These are phyloP conservation scores for Panicum virgatum DNA, from an alignment of 202 grass and related monocot species.

Conservation along the genomic window DNA sequence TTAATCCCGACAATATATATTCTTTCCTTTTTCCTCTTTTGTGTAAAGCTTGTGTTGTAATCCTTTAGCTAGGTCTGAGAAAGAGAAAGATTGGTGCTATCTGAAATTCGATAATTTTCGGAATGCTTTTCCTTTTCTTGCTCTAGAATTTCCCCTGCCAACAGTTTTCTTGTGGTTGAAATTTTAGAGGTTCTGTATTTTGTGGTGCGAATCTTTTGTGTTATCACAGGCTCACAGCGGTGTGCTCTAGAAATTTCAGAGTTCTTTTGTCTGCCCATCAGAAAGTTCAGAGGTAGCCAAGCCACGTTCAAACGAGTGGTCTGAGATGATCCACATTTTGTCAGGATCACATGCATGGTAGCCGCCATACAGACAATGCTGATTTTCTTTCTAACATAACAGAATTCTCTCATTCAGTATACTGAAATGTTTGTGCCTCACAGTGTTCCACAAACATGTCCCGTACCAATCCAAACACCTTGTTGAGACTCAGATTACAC, in stretches of 20 bases:
- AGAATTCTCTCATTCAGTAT: not conserved
- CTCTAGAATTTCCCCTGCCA: not conserved
- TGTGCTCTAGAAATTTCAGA: not conserved
- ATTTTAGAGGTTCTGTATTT: not conserved
- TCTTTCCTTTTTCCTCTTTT: not conserved
- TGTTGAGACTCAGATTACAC: not conserved
- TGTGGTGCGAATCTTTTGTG: not conserved
- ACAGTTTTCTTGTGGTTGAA: slow-evolving; percentile 37
- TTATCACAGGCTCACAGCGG: not conserved
- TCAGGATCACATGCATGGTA: not conserved
- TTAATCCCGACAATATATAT: not conserved
- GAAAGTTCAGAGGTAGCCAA: slow-evolving; percentile 27
- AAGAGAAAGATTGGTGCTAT: not conserved
- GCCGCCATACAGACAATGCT: not conserved
- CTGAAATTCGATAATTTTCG: not conserved
- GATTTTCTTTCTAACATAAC: not conserved
- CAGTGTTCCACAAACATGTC: not conserved
- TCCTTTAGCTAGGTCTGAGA: not conserved
- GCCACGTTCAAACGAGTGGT: slow-evolving; percentile 21
- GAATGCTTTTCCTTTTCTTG: not conserved
- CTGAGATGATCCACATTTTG: not conserved
- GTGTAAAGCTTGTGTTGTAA: not conserved
- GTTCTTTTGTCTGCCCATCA: not conserved
- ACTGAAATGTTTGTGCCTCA: not conserved
- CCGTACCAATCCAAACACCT: not conserved